Evolutionary conservation across 768 basidiomycete species (phyloP).

Genomic region (Rhizopogon vinicolor): DNA sequence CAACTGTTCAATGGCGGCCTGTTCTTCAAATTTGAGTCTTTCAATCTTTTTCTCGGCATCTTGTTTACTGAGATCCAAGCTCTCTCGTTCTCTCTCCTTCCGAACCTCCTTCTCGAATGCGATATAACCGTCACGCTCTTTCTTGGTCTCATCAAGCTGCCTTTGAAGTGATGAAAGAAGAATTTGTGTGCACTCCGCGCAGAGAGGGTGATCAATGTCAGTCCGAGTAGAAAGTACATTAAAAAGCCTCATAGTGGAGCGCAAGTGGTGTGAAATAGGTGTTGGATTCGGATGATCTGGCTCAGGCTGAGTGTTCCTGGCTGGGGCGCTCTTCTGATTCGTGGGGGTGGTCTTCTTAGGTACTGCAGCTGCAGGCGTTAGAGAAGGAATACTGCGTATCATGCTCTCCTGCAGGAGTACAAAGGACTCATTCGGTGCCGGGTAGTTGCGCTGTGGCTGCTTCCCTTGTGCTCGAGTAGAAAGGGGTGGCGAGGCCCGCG

Average conservation of each 20-base stretch:
- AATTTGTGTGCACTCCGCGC: conserved; percentile 88
- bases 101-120: conserved; percentile 87
- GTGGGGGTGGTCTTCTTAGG: conserved; percentile 39
- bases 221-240: conserved; percentile 73
- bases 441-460: conserved; percentile 48
- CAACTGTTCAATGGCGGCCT: conserved; percentile 66
- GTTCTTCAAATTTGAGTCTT: conserved; percentile 65
- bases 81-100: conserved; percentile 74
- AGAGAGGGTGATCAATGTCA: conserved; percentile 90
- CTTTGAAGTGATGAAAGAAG: conserved; percentile 70
- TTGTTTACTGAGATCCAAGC: conserved; percentile 53
- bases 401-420: conserved; percentile 86
- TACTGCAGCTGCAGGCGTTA: conserved; percentile 36
- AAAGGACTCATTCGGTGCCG: conserved; percentile 81
- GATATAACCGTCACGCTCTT: conserved; percentile 89
- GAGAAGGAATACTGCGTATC: conserved; percentile 62
- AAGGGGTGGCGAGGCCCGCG: conserved; percentile 31
- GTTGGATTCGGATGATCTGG: conserved; percentile 59
- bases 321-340: conserved; percentile 27
- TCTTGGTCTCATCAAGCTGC: conserved; percentile 86
- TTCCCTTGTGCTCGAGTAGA: conserved; percentile 59
- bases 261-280: conserved; percentile 73
- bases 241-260: conserved; percentile 70
- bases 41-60: conserved; percentile 73
- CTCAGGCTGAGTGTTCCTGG: conserved; percentile 34